These are phyloP conservation scores for Vitis hybrid DNA, from an alignment of 177 flowering plant genomes.

Conservation along the genomic window DNA sequence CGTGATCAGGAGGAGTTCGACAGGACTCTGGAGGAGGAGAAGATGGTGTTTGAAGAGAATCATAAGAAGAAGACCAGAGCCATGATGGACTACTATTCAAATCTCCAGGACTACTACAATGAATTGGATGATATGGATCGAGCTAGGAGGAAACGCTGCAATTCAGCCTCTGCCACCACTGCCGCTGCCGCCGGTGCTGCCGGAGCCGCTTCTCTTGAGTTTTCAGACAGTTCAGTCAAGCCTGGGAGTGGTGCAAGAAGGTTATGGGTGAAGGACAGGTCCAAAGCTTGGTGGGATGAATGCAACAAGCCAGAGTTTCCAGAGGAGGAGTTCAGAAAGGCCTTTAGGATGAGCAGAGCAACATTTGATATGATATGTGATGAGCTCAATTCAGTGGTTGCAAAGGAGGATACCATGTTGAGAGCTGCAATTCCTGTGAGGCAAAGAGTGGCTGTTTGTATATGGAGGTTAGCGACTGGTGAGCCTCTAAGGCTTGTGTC, in stretches of 20 bases:
- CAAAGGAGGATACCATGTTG: conserved; percentile 53
- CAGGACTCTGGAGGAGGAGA: conserved; percentile 22
- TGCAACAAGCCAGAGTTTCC: conserved; percentile 51
- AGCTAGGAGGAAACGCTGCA: conserved; percentile 17
- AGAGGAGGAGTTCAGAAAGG: conserved; percentile 47
- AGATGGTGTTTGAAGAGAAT: conserved; percentile 17
- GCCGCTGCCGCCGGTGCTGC: conserved; percentile 23
- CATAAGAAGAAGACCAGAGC: conserved; percentile 29
- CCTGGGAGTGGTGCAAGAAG: conserved; percentile 20
- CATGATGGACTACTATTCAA: conserved; percentile 37
- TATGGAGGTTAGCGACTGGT: conserved; percentile 62
- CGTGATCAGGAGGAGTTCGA: conserved; percentile 24
- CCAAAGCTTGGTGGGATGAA: conserved; percentile 59
- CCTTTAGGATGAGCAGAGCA: conserved; percentile 47
- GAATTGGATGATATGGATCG: conserved; percentile 27
- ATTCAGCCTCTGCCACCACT: conserved; percentile 9
- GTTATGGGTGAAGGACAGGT: conserved; percentile 56
- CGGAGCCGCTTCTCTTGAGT: no score
- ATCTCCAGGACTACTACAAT: conserved; percentile 22
- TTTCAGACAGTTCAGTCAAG: neutral
- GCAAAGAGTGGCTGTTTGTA: conserved; percentile 58
- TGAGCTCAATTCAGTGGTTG: conserved; percentile 47
- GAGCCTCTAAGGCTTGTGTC: conserved; percentile 56
- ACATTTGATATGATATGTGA: conserved; percentile 57
- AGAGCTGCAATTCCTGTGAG: conserved; percentile 53